These are phyloP conservation scores for Aspergillus cristatus DNA, from an alignment of 495 filamentous ascomycete genomes.

Conservation along the genomic window DNA sequence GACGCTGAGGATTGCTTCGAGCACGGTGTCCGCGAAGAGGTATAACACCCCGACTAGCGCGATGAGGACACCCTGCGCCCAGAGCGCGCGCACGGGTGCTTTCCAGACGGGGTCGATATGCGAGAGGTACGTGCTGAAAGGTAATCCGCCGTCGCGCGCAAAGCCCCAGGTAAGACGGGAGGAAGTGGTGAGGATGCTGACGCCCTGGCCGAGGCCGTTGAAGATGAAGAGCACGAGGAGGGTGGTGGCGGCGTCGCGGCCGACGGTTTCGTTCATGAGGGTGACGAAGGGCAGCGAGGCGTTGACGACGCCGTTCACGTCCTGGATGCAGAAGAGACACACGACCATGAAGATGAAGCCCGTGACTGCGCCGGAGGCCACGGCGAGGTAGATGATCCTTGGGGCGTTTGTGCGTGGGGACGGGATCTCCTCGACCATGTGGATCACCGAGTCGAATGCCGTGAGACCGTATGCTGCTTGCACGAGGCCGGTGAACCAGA, in stretches of 20 bases:
- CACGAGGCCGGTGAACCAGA: conserved; percentile 54
- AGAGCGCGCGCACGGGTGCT: conserved; percentile 35
- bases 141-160: conserved; percentile 48
- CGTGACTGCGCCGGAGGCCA: conserved; percentile 40
- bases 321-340: conserved; percentile 62
- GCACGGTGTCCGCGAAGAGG: conserved; percentile 37
- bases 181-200: conserved; percentile 39
- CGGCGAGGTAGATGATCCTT: conserved; percentile 32
- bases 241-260: conserved; percentile 25
- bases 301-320: conserved; percentile 48
- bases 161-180: conserved; percentile 47
- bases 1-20: conserved; percentile 37
- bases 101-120: conserved; percentile 35
- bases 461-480: conserved; percentile 54
- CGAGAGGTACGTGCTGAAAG: conserved; percentile 32
- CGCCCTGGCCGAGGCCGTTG: conserved; percentile 36
- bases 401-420: conserved; percentile 33
- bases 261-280: conserved; percentile 33
- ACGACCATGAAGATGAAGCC: conserved; percentile 68
- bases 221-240: conserved; percentile 40
- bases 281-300: conserved; percentile 38
- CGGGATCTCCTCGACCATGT: conserved; percentile 48
- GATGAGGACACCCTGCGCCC: conserved; percentile 34
- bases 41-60: conserved; percentile 36
- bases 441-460: conserved; percentile 54